Evolutionary conservation across 164 flowering plant species (phyloP).

Genomic region (Magnolia kwangsiensis): DNA sequence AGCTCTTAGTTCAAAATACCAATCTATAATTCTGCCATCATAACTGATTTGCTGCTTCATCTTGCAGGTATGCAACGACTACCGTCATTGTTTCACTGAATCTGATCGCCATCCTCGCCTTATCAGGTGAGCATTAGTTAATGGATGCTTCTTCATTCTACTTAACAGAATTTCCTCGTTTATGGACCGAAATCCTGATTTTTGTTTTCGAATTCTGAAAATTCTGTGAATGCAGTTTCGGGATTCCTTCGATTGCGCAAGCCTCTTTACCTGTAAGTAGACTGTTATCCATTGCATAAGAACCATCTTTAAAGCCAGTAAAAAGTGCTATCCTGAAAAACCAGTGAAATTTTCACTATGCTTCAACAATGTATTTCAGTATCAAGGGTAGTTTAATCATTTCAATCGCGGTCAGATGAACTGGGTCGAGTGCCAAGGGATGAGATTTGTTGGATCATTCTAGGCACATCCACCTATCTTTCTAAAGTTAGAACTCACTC

Average conservation of each 20-base stretch:
- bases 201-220: constrained; percentile 4
- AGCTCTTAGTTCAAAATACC: not conserved
- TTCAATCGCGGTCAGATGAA: too few species aligned
- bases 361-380: not conserved
- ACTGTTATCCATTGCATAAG: not conserved
- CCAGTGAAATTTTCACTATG: not conserved
- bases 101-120: constrained; percentile 46
- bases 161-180: not conserved
- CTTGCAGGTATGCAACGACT: constrained; percentile 56
- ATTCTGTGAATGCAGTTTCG: constrained; percentile 38
- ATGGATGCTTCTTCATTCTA: constrained; percentile 1
- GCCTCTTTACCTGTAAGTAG: constrained; percentile 46
- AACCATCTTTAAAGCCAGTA: not conserved
- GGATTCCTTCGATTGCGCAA: constrained; percentile 38
- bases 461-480: too few species aligned
- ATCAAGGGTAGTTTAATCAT: too few species aligned
- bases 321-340: not conserved
- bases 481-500: too few species aligned
- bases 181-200: not conserved
- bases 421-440: too few species aligned
- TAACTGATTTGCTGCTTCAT: constrained; percentile 1
- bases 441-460: too few species aligned
- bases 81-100: constrained; percentile 38
- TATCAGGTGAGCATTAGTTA: constrained; percentile 37
- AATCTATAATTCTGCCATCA: not conserved